Evolutionary conservation across 768 basidiomycete species (phyloP), one percentile per base, ranked within the genome.

Genomic region (Termitomyces bulborhizus): DNA sequence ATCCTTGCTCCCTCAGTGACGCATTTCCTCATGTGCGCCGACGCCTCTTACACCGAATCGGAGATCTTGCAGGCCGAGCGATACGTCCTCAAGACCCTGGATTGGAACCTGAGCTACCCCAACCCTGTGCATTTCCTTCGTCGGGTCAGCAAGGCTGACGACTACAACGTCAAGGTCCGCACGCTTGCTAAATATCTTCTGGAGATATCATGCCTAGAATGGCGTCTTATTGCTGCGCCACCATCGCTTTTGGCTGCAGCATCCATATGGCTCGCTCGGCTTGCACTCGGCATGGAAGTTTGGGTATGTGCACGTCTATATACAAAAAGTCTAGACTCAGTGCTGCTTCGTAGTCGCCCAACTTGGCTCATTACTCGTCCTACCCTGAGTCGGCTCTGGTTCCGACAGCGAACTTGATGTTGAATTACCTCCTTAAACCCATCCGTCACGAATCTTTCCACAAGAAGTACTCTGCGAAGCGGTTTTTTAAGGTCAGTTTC

Each of bases 61-160:
- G 79, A 81, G 63, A 79, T 82, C 57, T 68, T 80, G 26, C 76
- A 78, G 62, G 80, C 81, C 0, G 96, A 99, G 73, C 82, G 90
- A 54, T 98, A 98, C 66, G 83, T 99, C 45, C 75, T 98, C 58
- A 90, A 93, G 73, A 93, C 93, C 13, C 76, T 98, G 44, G 88
- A 93, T 56, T 99, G 91, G 85, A 91, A 97, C 68, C 64, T 98
- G 62, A 86, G 86, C 62, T 96, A 88, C 66, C 93, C 96, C 26
- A 96, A 93, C 67, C 94, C 96, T 1, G 90, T 98, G 63, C 90
- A 95, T 67, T 98, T 90, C 74, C 78, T 98, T 48, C 77, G 96
- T 39, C 80, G 96, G 12, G 83, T 93, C 46, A 94, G 92, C 75
- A 98, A 98, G 73, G 97, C 97, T 1, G 97, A 99, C 63, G 88